phyloP scores from a whole-genome alignment of 2,329 filamentous ascomycete species.

The Colletotrichum viniferum region DNA sequence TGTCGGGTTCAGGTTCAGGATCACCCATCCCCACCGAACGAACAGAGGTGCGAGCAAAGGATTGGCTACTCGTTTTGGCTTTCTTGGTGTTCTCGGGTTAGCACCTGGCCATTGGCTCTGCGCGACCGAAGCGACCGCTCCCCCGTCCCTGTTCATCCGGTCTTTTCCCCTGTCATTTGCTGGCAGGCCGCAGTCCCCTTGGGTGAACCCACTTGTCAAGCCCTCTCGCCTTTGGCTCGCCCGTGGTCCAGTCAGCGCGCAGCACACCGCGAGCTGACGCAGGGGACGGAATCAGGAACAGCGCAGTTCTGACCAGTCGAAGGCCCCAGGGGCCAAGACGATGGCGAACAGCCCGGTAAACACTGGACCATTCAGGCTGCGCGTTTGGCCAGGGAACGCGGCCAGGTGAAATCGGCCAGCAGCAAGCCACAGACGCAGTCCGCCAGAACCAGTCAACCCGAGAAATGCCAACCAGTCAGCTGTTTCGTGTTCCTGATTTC shows the following conservation, averaged over 20 bases:
- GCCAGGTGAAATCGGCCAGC: constrained; percentile 8
- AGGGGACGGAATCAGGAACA: not conserved
- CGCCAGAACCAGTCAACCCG: not conserved
- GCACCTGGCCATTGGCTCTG: not conserved
- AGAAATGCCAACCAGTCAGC: not conserved
- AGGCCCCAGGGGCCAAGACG: not conserved
- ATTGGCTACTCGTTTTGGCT: not conserved
- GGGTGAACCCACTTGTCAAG: not conserved
- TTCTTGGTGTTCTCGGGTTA: not conserved
- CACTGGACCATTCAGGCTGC: constrained; percentile 15
- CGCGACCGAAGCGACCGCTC: not conserved
- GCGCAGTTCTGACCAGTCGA: not conserved
- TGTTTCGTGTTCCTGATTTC: not conserved
- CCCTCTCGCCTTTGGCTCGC: not conserved
- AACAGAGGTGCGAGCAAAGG: not conserved
- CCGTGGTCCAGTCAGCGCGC: not conserved
- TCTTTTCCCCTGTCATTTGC: constrained; percentile 14
- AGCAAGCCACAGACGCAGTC: not conserved
- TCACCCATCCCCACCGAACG: not conserved
- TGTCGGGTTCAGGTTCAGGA: not conserved
- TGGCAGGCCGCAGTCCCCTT: not conserved
- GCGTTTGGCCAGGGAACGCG: not conserved
- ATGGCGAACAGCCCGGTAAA: constrained; percentile 13
- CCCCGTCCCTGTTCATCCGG: constrained; percentile 12
- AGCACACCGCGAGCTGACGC: not conserved